A percentile compares a stretch with the other conserved stretches of the same genome.
These are phyloP conservation scores for Spizellomyces punctatus DNA, from an alignment of 192 early-diverging fungal species.

Conservation along the genomic window DNA sequence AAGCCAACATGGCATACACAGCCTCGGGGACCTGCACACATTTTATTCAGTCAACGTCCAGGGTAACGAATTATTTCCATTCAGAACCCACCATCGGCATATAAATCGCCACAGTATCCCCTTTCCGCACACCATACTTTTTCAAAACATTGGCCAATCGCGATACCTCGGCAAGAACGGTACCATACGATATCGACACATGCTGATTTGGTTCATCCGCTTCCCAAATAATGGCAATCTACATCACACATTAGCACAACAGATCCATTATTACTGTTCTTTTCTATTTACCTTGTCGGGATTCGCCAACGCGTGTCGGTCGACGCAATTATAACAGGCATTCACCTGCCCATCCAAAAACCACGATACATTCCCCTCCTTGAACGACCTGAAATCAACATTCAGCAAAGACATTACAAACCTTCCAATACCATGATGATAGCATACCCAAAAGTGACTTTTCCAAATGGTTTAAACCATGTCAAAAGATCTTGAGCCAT, in stretches of 20 bases:
- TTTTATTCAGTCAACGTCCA: neutral
- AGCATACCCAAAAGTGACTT: slow-evolving; percentile 57
- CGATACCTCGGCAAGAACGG: slow-evolving; percentile 82
- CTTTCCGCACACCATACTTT: slow-evolving; percentile 83
- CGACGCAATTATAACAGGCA: slow-evolving; percentile 94
- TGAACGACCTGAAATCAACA: slow-evolving; percentile 57
- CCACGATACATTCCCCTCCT: slow-evolving; percentile 90
- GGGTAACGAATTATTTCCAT: neutral
- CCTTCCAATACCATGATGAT: too few species aligned
- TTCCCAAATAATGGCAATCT: slow-evolving; percentile 86
- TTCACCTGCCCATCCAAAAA: slow-evolving; percentile 91
- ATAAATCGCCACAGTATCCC: slow-evolving; percentile 94
- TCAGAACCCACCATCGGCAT: slow-evolving; percentile 60
- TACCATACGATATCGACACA: slow-evolving; percentile 75
- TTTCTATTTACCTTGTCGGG: slow-evolving; percentile 64
- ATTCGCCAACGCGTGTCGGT: slow-evolving; percentile 80
- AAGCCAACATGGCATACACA: slow-evolving; percentile 89
- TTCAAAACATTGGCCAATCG: slow-evolving; percentile 84
- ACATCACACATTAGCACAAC: neutral
- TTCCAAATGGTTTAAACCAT: slow-evolving; percentile 82
- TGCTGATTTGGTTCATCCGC: slow-evolving; percentile 80
- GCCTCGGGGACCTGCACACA: slow-evolving; percentile 76
- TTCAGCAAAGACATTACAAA: too few species aligned
- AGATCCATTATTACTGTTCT: too few species aligned
- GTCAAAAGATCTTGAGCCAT: slow-evolving; percentile 74